These are phyloP conservation scores for Plantago major DNA, from an alignment of 257 asterid genomes.

Conservation along the genomic window DNA sequence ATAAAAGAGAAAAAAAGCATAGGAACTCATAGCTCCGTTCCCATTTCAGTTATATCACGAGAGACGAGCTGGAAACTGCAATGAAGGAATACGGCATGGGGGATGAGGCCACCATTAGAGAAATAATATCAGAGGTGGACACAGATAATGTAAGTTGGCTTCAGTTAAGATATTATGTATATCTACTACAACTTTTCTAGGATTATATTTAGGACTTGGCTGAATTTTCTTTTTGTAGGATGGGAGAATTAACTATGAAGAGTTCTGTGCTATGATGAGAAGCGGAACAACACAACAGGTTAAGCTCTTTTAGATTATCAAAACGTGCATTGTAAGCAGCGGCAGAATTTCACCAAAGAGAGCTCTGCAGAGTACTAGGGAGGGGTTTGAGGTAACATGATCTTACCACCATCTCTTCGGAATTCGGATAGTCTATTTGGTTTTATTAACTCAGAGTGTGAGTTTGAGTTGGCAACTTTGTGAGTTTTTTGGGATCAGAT, in stretches of 20 bases:
- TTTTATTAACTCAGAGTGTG: background rate
- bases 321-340: background rate
- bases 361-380: conserved; percentile 8
- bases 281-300: conserved; percentile 40
- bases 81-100: conserved; percentile 90
- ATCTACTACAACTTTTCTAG: no score
- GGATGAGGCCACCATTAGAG: conserved; percentile 66
- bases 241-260: conserved; percentile 53
- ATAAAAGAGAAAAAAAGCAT: no score
- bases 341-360: conserved; percentile 1
- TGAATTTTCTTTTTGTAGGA: conserved; percentile 36
- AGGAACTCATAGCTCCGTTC: no score
- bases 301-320: conserved; percentile 29
- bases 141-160: conserved; percentile 69
- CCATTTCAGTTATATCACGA: conserved; percentile 55
- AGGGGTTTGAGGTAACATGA: background rate
- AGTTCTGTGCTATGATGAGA: conserved; percentile 63
- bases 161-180: background rate
- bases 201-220: no score
- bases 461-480: conserved; percentile 4
- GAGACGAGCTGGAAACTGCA: conserved; percentile 73
- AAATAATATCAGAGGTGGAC: conserved; percentile 81
- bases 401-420: background rate
- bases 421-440: conserved; percentile 8
- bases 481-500: conserved; percentile 19